Conservation (phyloP, 2,329 filamentous ascomycete species). For the Clonostachys chloroleuca region DNA sequence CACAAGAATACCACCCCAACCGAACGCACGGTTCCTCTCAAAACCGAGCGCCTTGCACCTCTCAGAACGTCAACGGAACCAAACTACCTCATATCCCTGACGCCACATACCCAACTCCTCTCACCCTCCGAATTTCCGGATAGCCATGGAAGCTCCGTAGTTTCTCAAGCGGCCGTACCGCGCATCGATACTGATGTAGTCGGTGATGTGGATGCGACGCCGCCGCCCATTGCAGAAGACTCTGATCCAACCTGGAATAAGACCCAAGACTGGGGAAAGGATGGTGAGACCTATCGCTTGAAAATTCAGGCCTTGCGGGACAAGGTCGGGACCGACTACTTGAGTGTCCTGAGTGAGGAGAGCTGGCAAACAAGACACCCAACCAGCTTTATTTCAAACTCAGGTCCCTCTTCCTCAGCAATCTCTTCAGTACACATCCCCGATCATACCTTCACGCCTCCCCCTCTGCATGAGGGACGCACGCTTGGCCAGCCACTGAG, state of each 20-base stretch:
- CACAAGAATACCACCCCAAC: constrained; percentile 8
- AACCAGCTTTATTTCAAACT: constrained; percentile 13
- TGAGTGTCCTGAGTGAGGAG: constrained; percentile 82
- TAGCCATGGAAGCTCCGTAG: not conserved
- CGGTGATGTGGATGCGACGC: not conserved
- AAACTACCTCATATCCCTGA: constrained; percentile 40
- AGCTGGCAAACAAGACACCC: constrained; percentile 43
- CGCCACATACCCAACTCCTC: constrained; percentile 27
- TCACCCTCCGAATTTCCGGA: constrained; percentile 3
- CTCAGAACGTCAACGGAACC: constrained; percentile 3
- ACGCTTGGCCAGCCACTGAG: constrained; percentile 34
- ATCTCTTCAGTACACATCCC: constrained; percentile 21
- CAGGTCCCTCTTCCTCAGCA: constrained; percentile 3
- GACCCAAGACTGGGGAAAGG: constrained; percentile 57
- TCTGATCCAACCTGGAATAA: constrained; percentile 28
- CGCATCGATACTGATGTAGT: constrained; percentile 5
- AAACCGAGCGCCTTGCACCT: constrained; percentile 5
- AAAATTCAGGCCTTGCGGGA: constrained; percentile 83
- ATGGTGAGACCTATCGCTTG: constrained; percentile 76
- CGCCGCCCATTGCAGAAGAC: not conserved
- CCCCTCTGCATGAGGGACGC: constrained; percentile 49
- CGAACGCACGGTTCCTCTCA: constrained; percentile 4
- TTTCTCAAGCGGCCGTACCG: not conserved
- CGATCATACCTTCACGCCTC: constrained; percentile 26
- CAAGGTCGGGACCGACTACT: constrained; percentile 82